Percentiles rank a stretch among this genome's conserved stretches.
Conservation (phyloP, 2,329 filamentous ascomycete genomes). For the Dactylellina cionopaga region DNA sequence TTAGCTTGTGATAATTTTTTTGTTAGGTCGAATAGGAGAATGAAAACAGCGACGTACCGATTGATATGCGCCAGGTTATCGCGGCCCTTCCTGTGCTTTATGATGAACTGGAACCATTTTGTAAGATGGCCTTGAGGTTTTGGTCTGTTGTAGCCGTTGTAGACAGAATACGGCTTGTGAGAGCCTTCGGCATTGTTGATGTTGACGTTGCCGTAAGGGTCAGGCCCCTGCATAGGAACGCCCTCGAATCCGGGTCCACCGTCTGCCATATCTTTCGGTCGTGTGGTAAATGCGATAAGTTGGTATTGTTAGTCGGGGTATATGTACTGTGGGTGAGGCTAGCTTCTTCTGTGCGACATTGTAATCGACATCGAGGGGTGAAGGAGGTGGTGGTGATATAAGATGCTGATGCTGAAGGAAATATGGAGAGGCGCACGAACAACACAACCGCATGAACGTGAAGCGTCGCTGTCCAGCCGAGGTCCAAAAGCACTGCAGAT, state of each 20-base stretch:
- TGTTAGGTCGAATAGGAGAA: conserved; percentile 47
- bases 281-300: too few relatives aligned
- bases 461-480: conserved; percentile 43
- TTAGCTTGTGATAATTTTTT: neutral
- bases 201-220: conserved; percentile 45
- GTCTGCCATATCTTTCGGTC: conserved; percentile 30
- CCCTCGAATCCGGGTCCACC: conserved; percentile 43
- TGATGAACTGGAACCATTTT: conserved; percentile 42
- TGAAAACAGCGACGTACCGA: conserved; percentile 48
- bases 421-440: conserved; percentile 38
- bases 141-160: conserved; percentile 29
- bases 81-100: conserved; percentile 36
- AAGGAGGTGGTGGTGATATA: conserved; percentile 18
- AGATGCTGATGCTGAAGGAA: conserved; percentile 10
- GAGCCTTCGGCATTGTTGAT: conserved; percentile 44
- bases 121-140: conserved; percentile 20
- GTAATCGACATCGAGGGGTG: conserved; percentile 5
- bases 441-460: conserved; percentile 47
- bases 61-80: conserved; percentile 52
- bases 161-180: conserved; percentile 12
- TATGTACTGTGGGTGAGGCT: neutral
- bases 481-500: conserved; percentile 21
- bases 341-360: conserved; percentile 19
- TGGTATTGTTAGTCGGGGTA: too few relatives aligned
- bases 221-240: conserved; percentile 45